Evolutionary conservation across 805 yeast genomes (phyloP), one percentile per base, ranked within the genome.

Genomic region (Candida xiaguanensis): DNA sequence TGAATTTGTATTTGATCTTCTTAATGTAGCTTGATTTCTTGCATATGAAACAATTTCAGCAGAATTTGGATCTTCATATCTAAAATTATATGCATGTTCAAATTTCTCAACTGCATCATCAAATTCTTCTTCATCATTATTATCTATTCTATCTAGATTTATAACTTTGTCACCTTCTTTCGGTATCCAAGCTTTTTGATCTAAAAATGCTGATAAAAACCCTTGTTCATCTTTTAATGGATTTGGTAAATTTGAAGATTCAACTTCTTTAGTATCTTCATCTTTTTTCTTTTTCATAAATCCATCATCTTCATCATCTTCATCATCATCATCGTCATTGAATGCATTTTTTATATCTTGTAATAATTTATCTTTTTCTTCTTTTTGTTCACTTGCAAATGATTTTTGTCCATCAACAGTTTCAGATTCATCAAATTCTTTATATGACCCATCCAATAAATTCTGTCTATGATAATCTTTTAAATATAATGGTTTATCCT

Each of bases 41-140:
- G 98, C 97, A 67, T 91, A 93, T 13, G 95, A 83, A 14, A 90
- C 83, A 59, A 93, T 86, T 53, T 91, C 96, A 0, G 91, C 87
- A 5, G 96, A 76, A 48, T 80, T 78, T 12, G 95, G 89, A 53
- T 90, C 97, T 63, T 93, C 99, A 58, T 77, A 93, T 58, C 99
- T 77, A 72, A 91, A 91, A 55, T 93, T 93, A 65, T 90, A 91
- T 0, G 95, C 96, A 46, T 80, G 79, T 61, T 93, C 99, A 52
- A 87, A 89, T 53, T 78, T 70, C 51, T 93, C 99, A 5, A 85
- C 96, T 2, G 95, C 93, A 31, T 87, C 85, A 35, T 91, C 97
- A 54, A 90, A 90, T 40, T 85, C 93, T 34, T 83, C 91, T 51
- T 88, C 95, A 41, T 77, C 86, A 24, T 73, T 70, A 48, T 72